A percentile compares a stretch with the other conserved stretches of the same genome.
These are phyloP conservation scores for Vitrella brassicaformis DNA, from an alignment of 73 alveolate genomes.

Conservation along the genomic window DNA sequence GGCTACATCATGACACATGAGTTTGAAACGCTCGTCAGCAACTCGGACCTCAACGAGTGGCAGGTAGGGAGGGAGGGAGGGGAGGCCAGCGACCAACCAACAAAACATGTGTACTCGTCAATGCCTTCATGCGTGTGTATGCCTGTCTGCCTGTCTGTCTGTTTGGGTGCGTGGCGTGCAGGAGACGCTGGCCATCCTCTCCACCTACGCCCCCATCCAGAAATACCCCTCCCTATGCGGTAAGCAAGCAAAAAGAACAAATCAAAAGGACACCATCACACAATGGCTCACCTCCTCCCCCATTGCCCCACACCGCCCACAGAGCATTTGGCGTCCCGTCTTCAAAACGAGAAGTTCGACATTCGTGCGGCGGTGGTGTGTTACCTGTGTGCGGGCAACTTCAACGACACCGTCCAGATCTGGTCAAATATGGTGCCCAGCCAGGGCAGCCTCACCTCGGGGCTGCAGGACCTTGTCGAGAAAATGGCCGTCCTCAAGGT, in stretches of 20 bases:
- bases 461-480: constrained; percentile 23
- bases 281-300: no score
- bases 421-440: neutral
- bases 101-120: neutral
- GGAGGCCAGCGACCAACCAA: neutral
- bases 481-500: constrained; percentile 29
- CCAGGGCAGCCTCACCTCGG: constrained; percentile 18
- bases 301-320: no score
- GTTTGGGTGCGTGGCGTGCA: neutral
- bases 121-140: neutral
- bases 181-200: constrained; percentile 33
- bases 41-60: constrained; percentile 20
- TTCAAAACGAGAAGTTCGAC: constrained; percentile 27
- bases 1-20: constrained; percentile 32
- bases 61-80: neutral
- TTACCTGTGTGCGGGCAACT: constrained; percentile 22
- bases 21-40: constrained; percentile 9
- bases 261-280: no score
- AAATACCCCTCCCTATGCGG: no score
- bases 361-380: constrained; percentile 9
- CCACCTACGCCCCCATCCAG: constrained; percentile 20
- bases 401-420: constrained; percentile 7
- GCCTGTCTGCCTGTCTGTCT: neutral
- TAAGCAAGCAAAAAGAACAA: no score
- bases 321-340: constrained; percentile 20